Evolutionary conservation across 331 rosid genomes (phyloP), one percentile per base, ranked within the genome.

Genomic region (Malus hybrid): DNA sequence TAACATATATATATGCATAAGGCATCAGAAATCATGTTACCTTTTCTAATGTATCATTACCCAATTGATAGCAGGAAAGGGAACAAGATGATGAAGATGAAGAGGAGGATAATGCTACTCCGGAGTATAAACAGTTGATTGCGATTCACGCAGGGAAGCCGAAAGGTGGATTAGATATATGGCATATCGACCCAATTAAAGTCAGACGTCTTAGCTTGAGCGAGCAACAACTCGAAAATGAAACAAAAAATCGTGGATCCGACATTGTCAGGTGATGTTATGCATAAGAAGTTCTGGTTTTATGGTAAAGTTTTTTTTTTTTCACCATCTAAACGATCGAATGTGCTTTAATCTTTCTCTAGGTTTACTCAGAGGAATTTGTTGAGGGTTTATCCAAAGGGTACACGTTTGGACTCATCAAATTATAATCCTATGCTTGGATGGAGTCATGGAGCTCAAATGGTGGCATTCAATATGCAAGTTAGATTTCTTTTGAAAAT

Each of bases 381-480:
- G 85, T 82, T 94, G 39, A 87, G 98, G 84, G 70, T 94, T 67
- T 94, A 90, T 79, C 98, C 97, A 4, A 94, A 88, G 80, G 96
- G 98, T 5, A 31, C 59, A 6, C 91, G 98, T 19, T 8, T 91
- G 7, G 84, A 87, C 69, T 94, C 98, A 13, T 94, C 96, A 60
- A 94, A 94, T 72, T 94, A 87, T 69, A 57, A 91, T 76, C 97
- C 98, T 71, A 88, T 94, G 93, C 81, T 87, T 77, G 97, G 90
- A 82, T 94, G 98, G 98, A 83, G 65, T 78, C 92, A 94, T 81
- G 98, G 98, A 79, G 98, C 98, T 87, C 98, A 94, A 84, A 94
- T 94, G 98, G 97, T 94, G 67, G 98, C 98, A 70, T 85, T 90
- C 75, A 94, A 94, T 75, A 94, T 94, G 98, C 98, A 91, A 93